These are phyloP conservation scores for Thraustochytrium striatum DNA, from an alignment of 352 stramenopile species.

Conservation along the genomic window DNA sequence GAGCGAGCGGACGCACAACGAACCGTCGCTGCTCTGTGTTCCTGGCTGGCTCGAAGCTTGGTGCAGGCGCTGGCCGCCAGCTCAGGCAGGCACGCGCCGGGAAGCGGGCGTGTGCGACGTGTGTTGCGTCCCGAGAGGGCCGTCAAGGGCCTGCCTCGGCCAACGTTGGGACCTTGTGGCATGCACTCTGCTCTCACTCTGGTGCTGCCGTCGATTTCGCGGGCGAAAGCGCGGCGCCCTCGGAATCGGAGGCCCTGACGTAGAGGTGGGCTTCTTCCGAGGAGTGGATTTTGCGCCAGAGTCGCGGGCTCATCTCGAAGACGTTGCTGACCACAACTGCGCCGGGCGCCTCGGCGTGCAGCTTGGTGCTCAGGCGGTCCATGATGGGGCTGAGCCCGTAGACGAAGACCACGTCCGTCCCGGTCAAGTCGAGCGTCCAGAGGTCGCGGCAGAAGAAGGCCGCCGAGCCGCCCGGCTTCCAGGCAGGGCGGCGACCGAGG, in stretches of 20 bases:
- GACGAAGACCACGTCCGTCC: slow-evolving; percentile 33
- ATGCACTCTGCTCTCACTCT: too few species aligned
- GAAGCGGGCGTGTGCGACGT: too few species aligned
- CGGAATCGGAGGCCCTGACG: neutral
- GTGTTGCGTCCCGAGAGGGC: too few species aligned
- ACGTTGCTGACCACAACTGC: slow-evolving; percentile 46
- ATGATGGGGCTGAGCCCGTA: slow-evolving; percentile 45
- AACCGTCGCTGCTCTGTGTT: too few species aligned
- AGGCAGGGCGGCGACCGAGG: neutral
- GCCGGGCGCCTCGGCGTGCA: slow-evolving; percentile 18
- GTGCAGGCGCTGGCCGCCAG: too few species aligned
- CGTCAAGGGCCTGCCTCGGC: too few species aligned
- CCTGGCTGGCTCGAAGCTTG: too few species aligned
- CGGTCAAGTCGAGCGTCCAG: neutral
- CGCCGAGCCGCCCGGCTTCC: neutral
- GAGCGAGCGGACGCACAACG: too few species aligned
- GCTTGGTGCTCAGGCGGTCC: slow-evolving; percentile 39
- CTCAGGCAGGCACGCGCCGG: too few species aligned
- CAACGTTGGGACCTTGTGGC: too few species aligned
- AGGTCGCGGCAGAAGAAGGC: slow-evolving; percentile 39
- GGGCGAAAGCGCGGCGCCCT: too few species aligned
- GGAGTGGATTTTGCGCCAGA: slow-evolving; percentile 16
- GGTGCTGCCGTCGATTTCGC: too few species aligned
- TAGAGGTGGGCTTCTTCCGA: slow-evolving; percentile 45
- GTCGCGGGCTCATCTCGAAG: slow-evolving; percentile 2